phyloP scores from a whole-genome alignment of 257 asterid genomes.

The Capsicum rhomboideum region DNA sequence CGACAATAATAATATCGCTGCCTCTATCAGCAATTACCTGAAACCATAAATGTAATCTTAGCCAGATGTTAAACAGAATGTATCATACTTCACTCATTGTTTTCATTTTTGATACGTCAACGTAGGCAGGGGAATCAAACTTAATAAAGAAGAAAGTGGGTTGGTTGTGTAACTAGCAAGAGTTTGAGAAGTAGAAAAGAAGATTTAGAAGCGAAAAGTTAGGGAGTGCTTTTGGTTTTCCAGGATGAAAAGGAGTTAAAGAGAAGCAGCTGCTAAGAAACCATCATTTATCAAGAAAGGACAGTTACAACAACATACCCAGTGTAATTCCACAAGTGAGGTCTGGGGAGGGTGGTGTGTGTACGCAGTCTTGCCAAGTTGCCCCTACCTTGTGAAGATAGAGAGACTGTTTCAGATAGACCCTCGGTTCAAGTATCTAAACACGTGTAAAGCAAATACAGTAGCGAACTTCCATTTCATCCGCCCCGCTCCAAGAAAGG shows the following conservation, averaged over 20 bases:
- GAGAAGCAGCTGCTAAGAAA: background rate
- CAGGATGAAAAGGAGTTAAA: background rate
- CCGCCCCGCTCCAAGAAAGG: background rate
- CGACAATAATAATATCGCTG: constrained; percentile 87
- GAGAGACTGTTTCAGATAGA: no score
- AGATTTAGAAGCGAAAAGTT: background rate
- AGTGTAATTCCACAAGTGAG: no score
- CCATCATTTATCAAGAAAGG: background rate
- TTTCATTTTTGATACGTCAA: no score
- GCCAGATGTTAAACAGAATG: no score
- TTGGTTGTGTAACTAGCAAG: background rate
- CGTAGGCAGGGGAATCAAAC: background rate
- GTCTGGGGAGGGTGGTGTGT: no score
- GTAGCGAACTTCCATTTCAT: no score
- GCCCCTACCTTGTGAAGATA: no score
- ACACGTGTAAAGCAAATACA: no score
- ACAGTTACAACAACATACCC: no score
- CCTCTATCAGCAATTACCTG: constrained; percentile 89
- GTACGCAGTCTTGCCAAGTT: no score
- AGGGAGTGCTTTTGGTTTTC: background rate
- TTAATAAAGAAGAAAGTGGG: background rate
- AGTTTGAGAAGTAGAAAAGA: background rate
- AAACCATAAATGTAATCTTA: background rate
- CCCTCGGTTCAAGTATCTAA: no score
- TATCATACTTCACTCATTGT: no score